Evolutionary conservation across 2,329 filamentous ascomycete genomes (phyloP).

Genomic region (Amauroascus verrucosus): DNA sequence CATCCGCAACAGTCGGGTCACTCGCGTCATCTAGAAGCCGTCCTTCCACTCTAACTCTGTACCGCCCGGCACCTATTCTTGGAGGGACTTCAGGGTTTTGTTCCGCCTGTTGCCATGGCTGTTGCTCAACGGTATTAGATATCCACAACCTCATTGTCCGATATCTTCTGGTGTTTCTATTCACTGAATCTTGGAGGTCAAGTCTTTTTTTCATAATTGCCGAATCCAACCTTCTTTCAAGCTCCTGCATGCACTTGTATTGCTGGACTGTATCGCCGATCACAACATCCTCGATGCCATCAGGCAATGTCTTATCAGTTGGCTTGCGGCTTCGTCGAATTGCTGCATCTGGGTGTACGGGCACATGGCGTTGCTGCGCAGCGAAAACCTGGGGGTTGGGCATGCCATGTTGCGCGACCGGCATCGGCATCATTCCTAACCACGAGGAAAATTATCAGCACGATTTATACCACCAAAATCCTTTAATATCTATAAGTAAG

Average conservation of each 20-base stretch:
- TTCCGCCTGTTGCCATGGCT: slow-evolving; percentile 78
- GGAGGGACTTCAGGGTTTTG: slow-evolving; percentile 57
- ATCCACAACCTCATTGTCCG: slow-evolving; percentile 89
- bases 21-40: slow-evolving; percentile 63
- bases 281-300: slow-evolving; percentile 72
- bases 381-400: slow-evolving; percentile 31
- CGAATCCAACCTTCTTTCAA: slow-evolving; percentile 81
- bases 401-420: slow-evolving; percentile 29
- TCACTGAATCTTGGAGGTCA: slow-evolving; percentile 75
- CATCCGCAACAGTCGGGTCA: slow-evolving; percentile 42
- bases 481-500: background rate
- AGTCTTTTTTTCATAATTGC: slow-evolving; percentile 89
- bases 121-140: slow-evolving; percentile 86
- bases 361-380: slow-evolving; percentile 27
- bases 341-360: slow-evolving; percentile 39
- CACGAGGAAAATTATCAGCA: background rate
- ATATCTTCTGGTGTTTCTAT: slow-evolving; percentile 64
- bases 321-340: slow-evolving; percentile 80
- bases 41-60: slow-evolving; percentile 85
- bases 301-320: slow-evolving; percentile 88
- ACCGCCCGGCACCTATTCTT: slow-evolving; percentile 37
- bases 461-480: background rate
- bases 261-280: slow-evolving; percentile 71
- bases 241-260: slow-evolving; percentile 73
- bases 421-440: slow-evolving; percentile 23